Evolutionary conservation across 148 eudicot genomes (phyloP), one percentile per base, ranked within the genome.

Genomic region (Limonium bicolor): DNA sequence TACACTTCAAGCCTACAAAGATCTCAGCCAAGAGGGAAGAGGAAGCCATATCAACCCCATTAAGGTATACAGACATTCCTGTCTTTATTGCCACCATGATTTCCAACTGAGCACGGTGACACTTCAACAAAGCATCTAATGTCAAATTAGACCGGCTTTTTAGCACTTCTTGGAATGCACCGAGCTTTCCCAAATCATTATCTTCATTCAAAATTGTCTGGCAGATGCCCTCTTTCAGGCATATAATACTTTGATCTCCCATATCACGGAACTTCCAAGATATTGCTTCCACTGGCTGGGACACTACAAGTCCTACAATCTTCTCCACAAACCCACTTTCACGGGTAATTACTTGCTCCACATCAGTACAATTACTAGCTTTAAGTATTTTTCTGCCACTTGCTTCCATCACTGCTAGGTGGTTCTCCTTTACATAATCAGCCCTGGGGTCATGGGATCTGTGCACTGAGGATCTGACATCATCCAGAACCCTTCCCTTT

Each of bases 1-100:
- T 76, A 61, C 99, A 90, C 68, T 86, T 80, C 36, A 84, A 56
- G 51, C 59, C 66, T 52, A 90, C 58, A 55, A 53, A 90, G 43
- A 84, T 78, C 70, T 90, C 88, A 0, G 93, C 93, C 58, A 90
- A 60, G 56, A 80, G 80, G 25, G 77, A 69, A 19, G 70, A 52
- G 9, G 78, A 60, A 40, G 71, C 49, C n/a, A 64, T 62, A 32
- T 63, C 66, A 42, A 59, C 75, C 26, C 55, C 61, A 47, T 58
- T 70, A 51, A 90, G 62, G 38, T 57, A 77, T 49, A 74, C 87
- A 13, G 66, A 55, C 34, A 73, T 66, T 54, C 85, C 82, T 20
- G 82, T 80, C 63, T 67, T 80, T 40, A 90, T 30, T 36, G 85
- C 68, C 50, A 80, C 77, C 57, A 90, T 48, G 37, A 78, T 73